Conservation (phyloP, 139 green algal species). For the Coelastrella sp. region DNA sequence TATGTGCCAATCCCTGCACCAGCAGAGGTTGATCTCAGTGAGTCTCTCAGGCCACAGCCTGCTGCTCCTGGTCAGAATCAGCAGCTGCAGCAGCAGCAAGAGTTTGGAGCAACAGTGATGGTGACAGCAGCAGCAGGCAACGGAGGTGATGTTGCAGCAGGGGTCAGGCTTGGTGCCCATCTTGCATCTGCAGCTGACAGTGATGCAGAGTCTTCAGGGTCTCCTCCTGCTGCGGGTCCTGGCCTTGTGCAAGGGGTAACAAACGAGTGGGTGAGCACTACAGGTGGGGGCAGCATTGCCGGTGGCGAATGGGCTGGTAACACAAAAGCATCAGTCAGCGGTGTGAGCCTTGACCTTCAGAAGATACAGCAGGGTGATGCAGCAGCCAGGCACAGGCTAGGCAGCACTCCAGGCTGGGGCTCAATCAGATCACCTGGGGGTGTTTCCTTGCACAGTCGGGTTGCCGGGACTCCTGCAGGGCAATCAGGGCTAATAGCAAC, state of each 20-base stretch:
- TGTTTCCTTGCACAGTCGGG: neutral
- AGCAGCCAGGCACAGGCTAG: too few species aligned
- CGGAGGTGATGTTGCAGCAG: neutral
- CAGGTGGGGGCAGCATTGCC: neutral
- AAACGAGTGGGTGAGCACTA: too few species aligned
- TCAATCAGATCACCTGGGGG: neutral
- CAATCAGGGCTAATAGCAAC: neutral
- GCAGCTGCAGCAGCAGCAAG: constrained; percentile 22
- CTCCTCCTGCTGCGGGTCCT: neutral
- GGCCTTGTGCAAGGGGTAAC: neutral
- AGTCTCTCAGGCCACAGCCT: neutral
- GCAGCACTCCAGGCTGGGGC: neutral
- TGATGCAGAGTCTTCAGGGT: neutral
- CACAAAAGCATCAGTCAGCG: neutral
- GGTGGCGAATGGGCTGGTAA: constrained; percentile 10
- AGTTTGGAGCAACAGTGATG: constrained; percentile 1
- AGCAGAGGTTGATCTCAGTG: neutral
- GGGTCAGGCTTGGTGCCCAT: neutral
- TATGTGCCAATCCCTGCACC: neutral
- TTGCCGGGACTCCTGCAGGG: neutral
- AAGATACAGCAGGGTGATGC: neutral
- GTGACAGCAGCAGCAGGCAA: neutral
- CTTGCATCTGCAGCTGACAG: constrained; percentile 2
- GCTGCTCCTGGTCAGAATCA: neutral
- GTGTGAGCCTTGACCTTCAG: neutral